These are phyloP conservation scores for Lactifluus hygrophoroides DNA, from an alignment of 768 basidiomycete genomes.

Conservation along the genomic window DNA sequence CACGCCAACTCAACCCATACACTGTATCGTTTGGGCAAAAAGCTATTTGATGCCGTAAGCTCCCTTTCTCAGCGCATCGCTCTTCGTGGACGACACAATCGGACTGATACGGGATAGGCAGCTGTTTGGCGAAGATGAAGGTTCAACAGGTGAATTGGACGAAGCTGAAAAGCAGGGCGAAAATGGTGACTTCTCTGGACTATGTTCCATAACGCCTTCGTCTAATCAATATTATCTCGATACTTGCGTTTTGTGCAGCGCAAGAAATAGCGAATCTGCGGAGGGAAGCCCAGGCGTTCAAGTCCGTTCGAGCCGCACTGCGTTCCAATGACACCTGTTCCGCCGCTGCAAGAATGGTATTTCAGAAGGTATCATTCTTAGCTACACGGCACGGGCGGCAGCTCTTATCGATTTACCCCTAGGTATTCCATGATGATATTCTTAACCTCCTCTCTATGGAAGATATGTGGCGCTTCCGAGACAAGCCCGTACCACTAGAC, in stretches of 20 bases:
- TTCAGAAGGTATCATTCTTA: slow-evolving; percentile 61
- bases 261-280: slow-evolving; percentile 86
- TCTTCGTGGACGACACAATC: neutral
- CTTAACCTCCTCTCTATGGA: slow-evolving; percentile 83
- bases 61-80: neutral
- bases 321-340: slow-evolving; percentile 32
- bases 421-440: slow-evolving; percentile 90
- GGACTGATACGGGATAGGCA: slow-evolving; percentile 43
- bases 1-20: slow-evolving; percentile 94
- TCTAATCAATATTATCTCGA: neutral
- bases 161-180: slow-evolving; percentile 90
- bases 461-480: slow-evolving; percentile 93
- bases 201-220: neutral
- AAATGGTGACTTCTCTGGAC: slow-evolving; percentile 50
- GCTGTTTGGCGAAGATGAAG: slow-evolving; percentile 90
- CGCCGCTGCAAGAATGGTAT: slow-evolving; percentile 60
- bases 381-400: neutral
- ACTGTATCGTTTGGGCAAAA: slow-evolving; percentile 99
- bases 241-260: slow-evolving; percentile 36
- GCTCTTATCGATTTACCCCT: neutral
- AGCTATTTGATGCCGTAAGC: slow-evolving; percentile 88
- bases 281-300: slow-evolving; percentile 84
- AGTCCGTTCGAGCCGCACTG: slow-evolving; percentile 65
- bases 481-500: slow-evolving; percentile 78
- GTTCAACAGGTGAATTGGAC: slow-evolving; percentile 74